phyloP scores from a whole-genome alignment of 768 basidiomycete genomes.

The Podaxis sp. region DNA sequence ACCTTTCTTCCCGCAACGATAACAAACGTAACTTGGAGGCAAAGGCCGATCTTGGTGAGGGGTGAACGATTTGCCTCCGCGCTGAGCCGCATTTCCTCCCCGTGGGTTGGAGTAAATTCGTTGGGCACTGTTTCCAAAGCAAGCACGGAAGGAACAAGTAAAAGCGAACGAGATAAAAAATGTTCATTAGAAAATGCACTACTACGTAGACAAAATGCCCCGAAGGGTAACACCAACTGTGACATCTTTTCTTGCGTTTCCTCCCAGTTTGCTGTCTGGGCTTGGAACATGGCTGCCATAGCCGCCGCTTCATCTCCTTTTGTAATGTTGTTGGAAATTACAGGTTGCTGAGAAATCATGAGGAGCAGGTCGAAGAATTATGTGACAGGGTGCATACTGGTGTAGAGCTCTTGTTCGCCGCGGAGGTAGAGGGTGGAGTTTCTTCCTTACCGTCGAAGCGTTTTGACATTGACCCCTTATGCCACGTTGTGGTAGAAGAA shows the following conservation, averaged over 20 bases:
- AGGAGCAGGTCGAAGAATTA: constrained; percentile 11
- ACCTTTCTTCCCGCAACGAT: constrained; percentile 98
- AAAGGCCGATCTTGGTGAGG: constrained; percentile 69
- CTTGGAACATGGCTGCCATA: constrained; percentile 98
- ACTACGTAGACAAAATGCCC: constrained; percentile 65
- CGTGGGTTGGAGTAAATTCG: constrained; percentile 68
- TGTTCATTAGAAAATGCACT: constrained; percentile 73
- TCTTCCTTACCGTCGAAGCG: constrained; percentile 90
- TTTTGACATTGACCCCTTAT: constrained; percentile 78
- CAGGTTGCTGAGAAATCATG: constrained; percentile 21
- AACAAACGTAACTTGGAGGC: constrained; percentile 96
- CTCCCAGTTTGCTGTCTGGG: constrained; percentile 94
- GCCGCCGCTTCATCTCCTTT: constrained; percentile 89
- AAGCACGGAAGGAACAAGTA: constrained; percentile 17
- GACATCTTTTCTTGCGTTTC: constrained; percentile 99
- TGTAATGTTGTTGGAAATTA: constrained; percentile 42
- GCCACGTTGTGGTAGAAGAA: constrained; percentile 48
- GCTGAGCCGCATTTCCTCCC: constrained; percentile 63
- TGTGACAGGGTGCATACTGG: constrained; percentile 23
- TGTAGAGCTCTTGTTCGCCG: constrained; percentile 32
- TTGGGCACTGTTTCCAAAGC: constrained; percentile 53
- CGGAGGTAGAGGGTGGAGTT: constrained; percentile 17
- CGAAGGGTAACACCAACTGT: constrained; percentile 81
- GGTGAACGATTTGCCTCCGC: constrained; percentile 59
- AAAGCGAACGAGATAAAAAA: constrained; percentile 35